Conservation (phyloP, 2,329 filamentous ascomycete species). For the Chaetomium olivaceum region DNA sequence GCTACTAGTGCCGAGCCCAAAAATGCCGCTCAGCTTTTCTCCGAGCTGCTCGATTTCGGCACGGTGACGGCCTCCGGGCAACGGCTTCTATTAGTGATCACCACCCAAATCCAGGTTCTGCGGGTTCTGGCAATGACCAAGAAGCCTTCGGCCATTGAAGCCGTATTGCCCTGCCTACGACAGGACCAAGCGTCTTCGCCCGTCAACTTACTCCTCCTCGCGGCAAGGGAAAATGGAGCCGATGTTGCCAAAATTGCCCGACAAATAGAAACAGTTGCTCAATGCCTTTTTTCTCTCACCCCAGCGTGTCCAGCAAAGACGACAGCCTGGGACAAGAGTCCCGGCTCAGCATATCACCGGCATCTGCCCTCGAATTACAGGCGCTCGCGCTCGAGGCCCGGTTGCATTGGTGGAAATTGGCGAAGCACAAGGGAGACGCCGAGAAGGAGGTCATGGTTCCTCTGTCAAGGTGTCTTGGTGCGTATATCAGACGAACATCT, state of each 20-base stretch:
- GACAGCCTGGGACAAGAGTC: constrained; percentile 58
- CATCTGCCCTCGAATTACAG: constrained; percentile 63
- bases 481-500: constrained; percentile 58
- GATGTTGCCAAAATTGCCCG: constrained; percentile 60
- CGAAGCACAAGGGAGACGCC: constrained; percentile 58
- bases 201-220: constrained; percentile 54
- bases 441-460: constrained; percentile 67
- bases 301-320: constrained; percentile 64
- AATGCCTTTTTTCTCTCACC: constrained; percentile 64
- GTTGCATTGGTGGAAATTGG: constrained; percentile 65
- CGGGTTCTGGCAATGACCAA: constrained; percentile 62
- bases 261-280: constrained; percentile 67
- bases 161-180: constrained; percentile 56
- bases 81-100: constrained; percentile 58
- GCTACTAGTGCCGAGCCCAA: constrained; percentile 36
- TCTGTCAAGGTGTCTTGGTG: constrained; percentile 61
- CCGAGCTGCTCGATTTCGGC: constrained; percentile 65
- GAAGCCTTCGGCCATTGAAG: constrained; percentile 61
- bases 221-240: constrained; percentile 45
- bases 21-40: constrained; percentile 49
- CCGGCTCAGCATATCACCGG: constrained; percentile 57
- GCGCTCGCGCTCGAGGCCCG: constrained; percentile 61
- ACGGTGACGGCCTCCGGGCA: constrained; percentile 43
- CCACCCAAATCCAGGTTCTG: constrained; percentile 65
- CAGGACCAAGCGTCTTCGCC: constrained; percentile 58